A percentile compares a stretch with the other conserved stretches of the same genome.
Conservation (phyloP, 1,284 basidiomycete genomes). For the Ganoderma meredithae region DNA sequence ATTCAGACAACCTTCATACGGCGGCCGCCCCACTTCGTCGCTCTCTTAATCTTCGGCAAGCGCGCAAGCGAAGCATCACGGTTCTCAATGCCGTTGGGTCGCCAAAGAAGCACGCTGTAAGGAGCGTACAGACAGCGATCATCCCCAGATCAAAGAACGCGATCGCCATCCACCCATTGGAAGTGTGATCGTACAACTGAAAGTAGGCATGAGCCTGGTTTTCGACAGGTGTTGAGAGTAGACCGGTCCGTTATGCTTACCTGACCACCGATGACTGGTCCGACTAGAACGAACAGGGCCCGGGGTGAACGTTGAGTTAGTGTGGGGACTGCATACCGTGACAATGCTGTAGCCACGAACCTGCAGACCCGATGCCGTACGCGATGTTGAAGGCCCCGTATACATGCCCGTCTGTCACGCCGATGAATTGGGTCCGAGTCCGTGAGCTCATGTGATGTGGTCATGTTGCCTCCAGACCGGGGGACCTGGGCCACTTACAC, state of each 20-base stretch:
- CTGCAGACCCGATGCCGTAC: slow-evolving; percentile 67
- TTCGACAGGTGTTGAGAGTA: neutral
- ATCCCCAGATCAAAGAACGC: slow-evolving; percentile 55
- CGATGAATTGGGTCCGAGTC: neutral
- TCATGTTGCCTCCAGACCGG: neutral
- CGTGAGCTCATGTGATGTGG: slow-evolving; percentile 15
- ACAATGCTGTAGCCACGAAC: slow-evolving; percentile 41
- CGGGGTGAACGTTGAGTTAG: neutral
- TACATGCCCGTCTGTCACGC: slow-evolving; percentile 62
- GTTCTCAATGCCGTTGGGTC: slow-evolving; percentile 51
- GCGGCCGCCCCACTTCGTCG: neutral
- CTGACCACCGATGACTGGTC: slow-evolving; percentile 74
- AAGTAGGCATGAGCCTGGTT: slow-evolving; percentile 13
- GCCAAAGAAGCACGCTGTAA: slow-evolving; percentile 57
- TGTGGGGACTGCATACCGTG: neutral
- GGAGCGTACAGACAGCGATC: slow-evolving; percentile 46
- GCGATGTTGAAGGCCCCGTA: slow-evolving; percentile 75
- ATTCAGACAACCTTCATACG: neutral
- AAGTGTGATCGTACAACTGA: slow-evolving; percentile 64
- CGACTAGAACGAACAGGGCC: slow-evolving; percentile 51
- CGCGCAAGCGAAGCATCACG: slow-evolving; percentile 7
- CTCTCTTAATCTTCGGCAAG: neutral
- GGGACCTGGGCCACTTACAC: slow-evolving; percentile 52
- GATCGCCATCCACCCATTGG: slow-evolving; percentile 63
- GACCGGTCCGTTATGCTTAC: slow-evolving; percentile 40